These are phyloP conservation scores for Aspergillus novofumigatus DNA, from an alignment of 2,329 filamentous ascomycete genomes.

Conservation along the genomic window DNA sequence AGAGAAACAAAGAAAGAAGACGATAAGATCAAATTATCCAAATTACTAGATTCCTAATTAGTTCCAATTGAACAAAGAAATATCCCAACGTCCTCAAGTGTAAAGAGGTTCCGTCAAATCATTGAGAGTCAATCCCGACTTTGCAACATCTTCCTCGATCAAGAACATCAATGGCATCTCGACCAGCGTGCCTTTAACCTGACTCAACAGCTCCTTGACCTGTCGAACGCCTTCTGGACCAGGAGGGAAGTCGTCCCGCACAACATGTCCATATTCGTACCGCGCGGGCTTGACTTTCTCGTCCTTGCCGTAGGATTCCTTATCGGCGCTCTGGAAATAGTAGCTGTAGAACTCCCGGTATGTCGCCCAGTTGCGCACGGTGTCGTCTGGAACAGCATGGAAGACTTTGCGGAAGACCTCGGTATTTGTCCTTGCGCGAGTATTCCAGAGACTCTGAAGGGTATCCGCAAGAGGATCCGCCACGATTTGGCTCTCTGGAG, in stretches of 20 bases:
- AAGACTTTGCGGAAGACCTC: constrained; percentile 59
- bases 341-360: constrained; percentile 62
- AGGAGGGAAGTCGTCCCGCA: constrained; percentile 66
- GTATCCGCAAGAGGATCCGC: constrained; percentile 56
- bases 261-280: constrained; percentile 83
- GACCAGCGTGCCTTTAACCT: constrained; percentile 67
- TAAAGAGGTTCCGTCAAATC: constrained; percentile 68
- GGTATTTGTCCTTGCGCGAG: constrained; percentile 55
- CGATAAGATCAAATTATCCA: neutral
- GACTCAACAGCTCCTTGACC: constrained; percentile 65
- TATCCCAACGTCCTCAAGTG: constrained; percentile 43
- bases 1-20: neutral
- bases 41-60: neutral
- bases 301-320: constrained; percentile 43
- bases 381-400: constrained; percentile 59
- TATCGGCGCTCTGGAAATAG: constrained; percentile 49
- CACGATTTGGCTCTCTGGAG: constrained; percentile 48
- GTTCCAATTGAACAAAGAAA: constrained; percentile 1
- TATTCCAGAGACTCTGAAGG: constrained; percentile 55
- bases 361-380: constrained; percentile 55
- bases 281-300: constrained; percentile 44
- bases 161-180: constrained; percentile 92
- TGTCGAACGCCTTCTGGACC: constrained; percentile 64
- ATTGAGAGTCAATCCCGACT: constrained; percentile 72
- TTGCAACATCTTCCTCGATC: constrained; percentile 79